These are phyloP conservation scores for Cytidiella melzeri DNA, from an alignment of 768 basidiomycete species.

Conservation along the genomic window DNA sequence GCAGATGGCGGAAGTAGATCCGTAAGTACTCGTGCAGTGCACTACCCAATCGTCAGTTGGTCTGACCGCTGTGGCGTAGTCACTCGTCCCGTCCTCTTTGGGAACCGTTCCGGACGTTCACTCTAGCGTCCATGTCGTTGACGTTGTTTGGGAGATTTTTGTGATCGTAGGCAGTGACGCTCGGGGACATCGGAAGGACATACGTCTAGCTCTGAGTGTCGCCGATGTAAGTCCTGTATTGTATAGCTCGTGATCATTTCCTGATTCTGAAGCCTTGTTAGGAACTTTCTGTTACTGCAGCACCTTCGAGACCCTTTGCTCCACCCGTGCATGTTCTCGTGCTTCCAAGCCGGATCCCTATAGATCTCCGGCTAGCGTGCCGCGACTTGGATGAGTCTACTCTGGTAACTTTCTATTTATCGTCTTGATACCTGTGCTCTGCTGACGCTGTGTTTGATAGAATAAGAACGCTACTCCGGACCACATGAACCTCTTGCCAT, in stretches of 20 bases:
- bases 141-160: conserved; percentile 79
- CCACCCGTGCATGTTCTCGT: conserved; percentile 72
- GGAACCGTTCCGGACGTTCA: conserved; percentile 32
- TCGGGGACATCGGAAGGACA: conserved; percentile 52
- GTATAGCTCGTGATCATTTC: neutral
- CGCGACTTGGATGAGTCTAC: conserved; percentile 62
- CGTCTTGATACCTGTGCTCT: neutral
- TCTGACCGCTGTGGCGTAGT: neutral
- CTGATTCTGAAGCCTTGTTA: conserved; percentile 20
- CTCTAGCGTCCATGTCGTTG: conserved; percentile 55
- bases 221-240: conserved; percentile 40
- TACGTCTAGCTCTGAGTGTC: conserved; percentile 52
- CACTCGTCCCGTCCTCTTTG: conserved; percentile 35
- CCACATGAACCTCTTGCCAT: conserved; percentile 72
- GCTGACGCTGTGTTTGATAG: conserved; percentile 14
- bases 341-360: conserved; percentile 67
- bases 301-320: conserved; percentile 53
- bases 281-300: conserved; percentile 49
- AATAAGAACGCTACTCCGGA: conserved; percentile 50
- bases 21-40: conserved; percentile 37
- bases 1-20: conserved; percentile 25
- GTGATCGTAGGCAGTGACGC: conserved; percentile 64
- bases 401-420: conserved; percentile 33
- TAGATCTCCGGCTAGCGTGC: conserved; percentile 61
- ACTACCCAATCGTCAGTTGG: neutral